phyloP scores from a whole-genome alignment of 352 stramenopile genomes.

The Globisporangium echinulatum region DNA sequence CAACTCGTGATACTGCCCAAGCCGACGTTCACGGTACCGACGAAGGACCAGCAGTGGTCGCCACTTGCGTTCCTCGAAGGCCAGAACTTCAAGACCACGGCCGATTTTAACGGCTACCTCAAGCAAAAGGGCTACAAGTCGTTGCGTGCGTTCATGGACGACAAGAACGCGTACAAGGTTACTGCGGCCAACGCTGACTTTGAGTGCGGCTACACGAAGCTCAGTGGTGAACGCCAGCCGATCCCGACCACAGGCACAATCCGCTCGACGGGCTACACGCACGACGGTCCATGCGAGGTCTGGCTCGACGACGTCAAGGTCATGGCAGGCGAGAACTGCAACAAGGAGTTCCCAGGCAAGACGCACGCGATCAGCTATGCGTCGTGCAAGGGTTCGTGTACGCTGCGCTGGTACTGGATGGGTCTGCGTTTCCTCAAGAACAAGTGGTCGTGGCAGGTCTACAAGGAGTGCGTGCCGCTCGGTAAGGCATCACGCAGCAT shows the following conservation, averaged over 20 bases:
- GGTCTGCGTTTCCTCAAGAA: constrained; percentile 35
- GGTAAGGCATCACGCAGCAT: not conserved
- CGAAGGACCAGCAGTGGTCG: constrained; percentile 23
- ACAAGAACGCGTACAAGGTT: constrained; percentile 6
- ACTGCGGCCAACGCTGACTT: constrained; percentile 15
- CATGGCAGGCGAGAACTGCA: constrained; percentile 26
- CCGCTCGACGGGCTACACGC: no score
- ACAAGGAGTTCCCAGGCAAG: constrained; percentile 27
- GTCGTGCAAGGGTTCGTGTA: constrained; percentile 26
- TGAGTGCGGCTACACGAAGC: constrained; percentile 26
- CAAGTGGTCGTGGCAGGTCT: constrained; percentile 51
- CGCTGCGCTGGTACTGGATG: constrained; percentile 36
- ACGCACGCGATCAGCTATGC: constrained; percentile 29
- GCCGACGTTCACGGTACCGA: constrained; percentile 23
- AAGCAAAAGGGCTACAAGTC: constrained; percentile 6
- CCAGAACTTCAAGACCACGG: constrained; percentile 32
- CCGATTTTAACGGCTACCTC: constrained; percentile 24
- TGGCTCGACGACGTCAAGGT: constrained; percentile 34
- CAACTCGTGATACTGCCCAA: constrained; percentile 22
- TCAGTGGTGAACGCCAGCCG: constrained; percentile 18
- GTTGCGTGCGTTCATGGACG: constrained; percentile 9
- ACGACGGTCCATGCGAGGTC: constrained; percentile 35
- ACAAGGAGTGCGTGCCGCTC: constrained; percentile 32
- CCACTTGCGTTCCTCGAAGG: constrained; percentile 42
- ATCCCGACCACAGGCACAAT: no score